Evolutionary conservation across 139 green algal genomes (phyloP), one percentile per base, ranked within the genome.

Genomic region (Tetraselmis striata): DNA sequence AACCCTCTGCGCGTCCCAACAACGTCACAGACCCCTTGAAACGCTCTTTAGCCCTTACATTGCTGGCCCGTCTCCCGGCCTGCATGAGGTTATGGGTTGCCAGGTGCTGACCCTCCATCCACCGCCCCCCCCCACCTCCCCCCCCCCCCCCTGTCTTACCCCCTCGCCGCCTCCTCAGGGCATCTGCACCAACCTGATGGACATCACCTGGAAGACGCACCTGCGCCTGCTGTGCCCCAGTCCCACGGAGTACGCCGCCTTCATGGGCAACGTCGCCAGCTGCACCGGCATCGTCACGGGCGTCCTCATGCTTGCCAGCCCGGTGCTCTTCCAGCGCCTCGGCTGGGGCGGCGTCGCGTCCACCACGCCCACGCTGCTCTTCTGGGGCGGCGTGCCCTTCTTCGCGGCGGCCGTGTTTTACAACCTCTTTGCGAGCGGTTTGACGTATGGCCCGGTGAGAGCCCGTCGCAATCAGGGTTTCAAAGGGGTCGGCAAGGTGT

Each of bases 161-260:
- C n/a, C n/a, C n/a, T n/a, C n/a, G n/a, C n/a, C n/a, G n/a, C n/a
- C n/a, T n/a, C n/a, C n/a, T n/a, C 83, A 96, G 86, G 94, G 94
- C 29, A 86, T 98, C 58, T 94, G 86, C 89, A 93, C 88, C 82
- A 95, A 90, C 82, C 84, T 99, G 30, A 92, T 99, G 82, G 94
- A 99, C 86, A 92, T 98, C 80, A 89, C 93, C 0, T 99, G 93
- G 93, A 99, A 99, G 90, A 90, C 86, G 75, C 93, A 98, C 85
- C 90, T 99, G 77, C 86, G 94, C 28, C 88, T 95, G 79, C 87
- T 98, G 80, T 93, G 93, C 87, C 91, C 95, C 29, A 89, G 86
- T 1, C 95, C 96, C 2, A 81, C 85, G 0, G 92, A 92, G 45
- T 99, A 98, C 86, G 92, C 93, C 0, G 75, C 82, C 2, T 94